phyloP scores from a whole-genome alignment of 1,139 yeast genomes.

The Dujonia santamariae region DNA sequence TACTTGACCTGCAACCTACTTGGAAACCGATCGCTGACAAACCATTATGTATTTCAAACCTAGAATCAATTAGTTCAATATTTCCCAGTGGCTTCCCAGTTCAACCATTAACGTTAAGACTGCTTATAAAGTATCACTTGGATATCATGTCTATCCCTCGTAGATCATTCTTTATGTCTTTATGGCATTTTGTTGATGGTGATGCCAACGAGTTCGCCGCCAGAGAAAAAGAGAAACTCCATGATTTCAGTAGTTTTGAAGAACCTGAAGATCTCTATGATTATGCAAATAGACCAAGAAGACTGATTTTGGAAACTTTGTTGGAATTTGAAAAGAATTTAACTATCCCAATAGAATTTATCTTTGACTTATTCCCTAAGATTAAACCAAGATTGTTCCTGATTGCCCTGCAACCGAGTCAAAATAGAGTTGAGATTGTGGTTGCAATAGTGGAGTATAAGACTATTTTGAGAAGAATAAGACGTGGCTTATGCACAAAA shows the following conservation, averaged over 20 bases:
- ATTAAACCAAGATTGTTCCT: slow-evolving; percentile 82
- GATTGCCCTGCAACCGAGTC: slow-evolving; percentile 61
- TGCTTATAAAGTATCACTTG: slow-evolving; percentile 72
- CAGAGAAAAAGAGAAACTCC: slow-evolving; percentile 70
- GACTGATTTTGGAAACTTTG: slow-evolving; percentile 81
- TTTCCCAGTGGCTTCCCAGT: neutral
- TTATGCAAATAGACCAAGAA: slow-evolving; percentile 86
- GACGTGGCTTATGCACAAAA: slow-evolving; percentile 82
- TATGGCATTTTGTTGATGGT: slow-evolving; percentile 72
- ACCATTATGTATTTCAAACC: slow-evolving; percentile 35
- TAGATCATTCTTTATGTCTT: slow-evolving; percentile 67
- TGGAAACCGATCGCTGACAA: slow-evolving; percentile 73
- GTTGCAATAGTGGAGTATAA: slow-evolving; percentile 85
- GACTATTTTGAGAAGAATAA: slow-evolving; percentile 70
- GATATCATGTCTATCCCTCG: slow-evolving; percentile 84
- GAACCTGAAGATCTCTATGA: slow-evolving; percentile 80
- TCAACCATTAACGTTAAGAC: slow-evolving; percentile 52
- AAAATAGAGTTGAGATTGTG: slow-evolving; percentile 51
- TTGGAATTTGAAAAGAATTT: slow-evolving; percentile 73
- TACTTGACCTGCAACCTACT: slow-evolving; percentile 63
- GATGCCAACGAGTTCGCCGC: slow-evolving; percentile 39
- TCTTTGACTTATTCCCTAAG: slow-evolving; percentile 74
- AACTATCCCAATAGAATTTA: slow-evolving; percentile 66
- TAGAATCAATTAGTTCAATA: slow-evolving; percentile 21
- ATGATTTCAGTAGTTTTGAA: slow-evolving; percentile 70